Percentiles rank a stretch among this genome's conserved stretches.
Conservation (phyloP, 345 rosid species). For the Populus tremula region DNA sequence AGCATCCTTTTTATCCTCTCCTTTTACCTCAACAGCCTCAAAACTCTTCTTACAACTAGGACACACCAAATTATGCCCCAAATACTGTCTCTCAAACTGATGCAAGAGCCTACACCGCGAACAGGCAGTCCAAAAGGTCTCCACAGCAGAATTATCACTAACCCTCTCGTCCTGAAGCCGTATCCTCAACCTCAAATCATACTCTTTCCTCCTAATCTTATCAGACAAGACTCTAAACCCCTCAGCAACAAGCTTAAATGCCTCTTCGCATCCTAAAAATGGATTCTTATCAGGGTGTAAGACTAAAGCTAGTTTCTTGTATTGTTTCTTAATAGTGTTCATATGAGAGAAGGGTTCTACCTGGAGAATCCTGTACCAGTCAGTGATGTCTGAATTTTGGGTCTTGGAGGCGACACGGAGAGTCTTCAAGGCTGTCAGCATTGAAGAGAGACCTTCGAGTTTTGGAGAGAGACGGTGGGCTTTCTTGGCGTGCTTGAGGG, state of each 20-base stretch:
- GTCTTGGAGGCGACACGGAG: conserved; percentile 41
- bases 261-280: conserved; percentile 67
- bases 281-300: conserved; percentile 84
- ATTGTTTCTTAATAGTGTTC: conserved; percentile 60
- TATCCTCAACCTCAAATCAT: conserved; percentile 69
- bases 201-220: conserved; percentile 61
- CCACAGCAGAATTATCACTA: conserved; percentile 27
- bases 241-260: conserved; percentile 77
- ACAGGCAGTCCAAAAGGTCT: conserved; percentile 64
- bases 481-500: conserved; percentile 56
- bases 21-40: conserved; percentile 60
- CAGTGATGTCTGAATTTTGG: conserved; percentile 24
- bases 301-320: conserved; percentile 61
- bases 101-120: conserved; percentile 63
- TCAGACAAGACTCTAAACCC: conserved; percentile 71
- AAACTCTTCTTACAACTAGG: conserved; percentile 69
- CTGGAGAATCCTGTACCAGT: conserved; percentile 78
- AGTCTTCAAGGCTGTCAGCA: conserved; percentile 64
- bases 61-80: conserved; percentile 70
- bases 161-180: conserved; percentile 61
- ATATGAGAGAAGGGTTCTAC: conserved; percentile 81
- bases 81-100: conserved; percentile 71
- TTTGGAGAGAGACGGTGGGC: conserved; percentile 57
- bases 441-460: conserved; percentile 55
- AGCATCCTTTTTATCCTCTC: conserved; percentile 19